Conservation (phyloP, 2,329 filamentous ascomycete genomes). For the Simplicillium sp. region DNA sequence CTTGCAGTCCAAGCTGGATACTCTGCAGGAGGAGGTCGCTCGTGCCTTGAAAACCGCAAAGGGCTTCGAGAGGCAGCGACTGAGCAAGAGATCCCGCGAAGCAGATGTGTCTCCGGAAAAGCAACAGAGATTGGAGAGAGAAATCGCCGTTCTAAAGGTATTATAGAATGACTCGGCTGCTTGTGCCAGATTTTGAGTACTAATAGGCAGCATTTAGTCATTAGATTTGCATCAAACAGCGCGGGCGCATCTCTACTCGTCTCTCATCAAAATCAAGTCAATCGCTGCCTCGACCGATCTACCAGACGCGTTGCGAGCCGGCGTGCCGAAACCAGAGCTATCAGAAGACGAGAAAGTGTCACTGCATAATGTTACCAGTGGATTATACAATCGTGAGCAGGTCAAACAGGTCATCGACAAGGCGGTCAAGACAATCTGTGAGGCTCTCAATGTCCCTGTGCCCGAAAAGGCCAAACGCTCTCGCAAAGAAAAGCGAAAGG, state of each 20-base stretch:
- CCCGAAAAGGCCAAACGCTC: slow-evolving; percentile 31
- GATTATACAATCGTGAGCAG: slow-evolving; percentile 40
- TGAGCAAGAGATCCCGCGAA: slow-evolving; percentile 49
- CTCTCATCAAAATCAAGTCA: slow-evolving; percentile 42
- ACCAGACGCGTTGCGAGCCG: slow-evolving; percentile 35
- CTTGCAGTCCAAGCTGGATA: slow-evolving; percentile 40
- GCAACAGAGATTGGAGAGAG: slow-evolving; percentile 51
- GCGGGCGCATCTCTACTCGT: slow-evolving; percentile 44
- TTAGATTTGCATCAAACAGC: slow-evolving; percentile 50
- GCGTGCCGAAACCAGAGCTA: slow-evolving; percentile 39
- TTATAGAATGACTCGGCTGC: background rate
- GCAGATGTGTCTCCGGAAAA: slow-evolving; percentile 36
- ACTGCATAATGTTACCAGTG: slow-evolving; percentile 51
- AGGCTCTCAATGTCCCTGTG: slow-evolving; percentile 34
- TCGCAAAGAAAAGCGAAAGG: slow-evolving; percentile 20
- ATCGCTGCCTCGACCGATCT: slow-evolving; percentile 41
- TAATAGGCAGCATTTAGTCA: slow-evolving; percentile 25
- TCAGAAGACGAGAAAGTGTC: slow-evolving; percentile 40
- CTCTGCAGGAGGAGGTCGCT: slow-evolving; percentile 50
- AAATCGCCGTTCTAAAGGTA: slow-evolving; percentile 46
- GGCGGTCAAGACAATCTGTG: slow-evolving; percentile 39
- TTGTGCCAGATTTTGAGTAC: background rate
- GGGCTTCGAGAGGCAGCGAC: slow-evolving; percentile 69
- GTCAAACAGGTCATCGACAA: slow-evolving; percentile 40
- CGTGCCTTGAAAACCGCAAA: slow-evolving; percentile 64